Percentiles rank a stretch among this genome's conserved stretches.
Evolutionary conservation across 2,329 filamentous ascomycete genomes (phyloP).

Genomic region (Ramularia endophylla): DNA sequence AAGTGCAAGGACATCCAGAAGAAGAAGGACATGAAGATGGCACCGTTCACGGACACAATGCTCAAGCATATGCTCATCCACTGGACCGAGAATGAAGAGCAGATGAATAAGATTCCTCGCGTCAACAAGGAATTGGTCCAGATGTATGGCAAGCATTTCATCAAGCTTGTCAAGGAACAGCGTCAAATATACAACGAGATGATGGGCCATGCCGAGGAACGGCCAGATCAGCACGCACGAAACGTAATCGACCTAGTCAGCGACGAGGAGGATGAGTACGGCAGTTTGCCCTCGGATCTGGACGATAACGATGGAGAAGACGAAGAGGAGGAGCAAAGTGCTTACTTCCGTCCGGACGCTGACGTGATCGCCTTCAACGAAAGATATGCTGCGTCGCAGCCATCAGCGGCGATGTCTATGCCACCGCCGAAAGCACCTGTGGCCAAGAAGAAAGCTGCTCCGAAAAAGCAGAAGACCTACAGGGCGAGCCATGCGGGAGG

Average conservation of each 20-base stretch:
- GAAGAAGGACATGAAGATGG: slow-evolving; percentile 49
- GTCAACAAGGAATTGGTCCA: slow-evolving; percentile 59
- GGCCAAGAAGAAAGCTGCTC: slow-evolving; percentile 5
- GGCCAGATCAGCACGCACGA: slow-evolving; percentile 41
- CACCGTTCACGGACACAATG: slow-evolving; percentile 62
- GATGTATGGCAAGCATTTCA: slow-evolving; percentile 55
- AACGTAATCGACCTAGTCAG: slow-evolving; percentile 45
- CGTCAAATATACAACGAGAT: slow-evolving; percentile 33
- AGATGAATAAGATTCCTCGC: slow-evolving; percentile 58
- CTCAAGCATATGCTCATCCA: slow-evolving; percentile 67
- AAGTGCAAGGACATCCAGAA: slow-evolving; percentile 58
- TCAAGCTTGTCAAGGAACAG: slow-evolving; percentile 49
- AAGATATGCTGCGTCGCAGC: slow-evolving; percentile 15
- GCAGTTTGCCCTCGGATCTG: slow-evolving; percentile 36
- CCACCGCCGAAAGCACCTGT: slow-evolving; percentile 2
- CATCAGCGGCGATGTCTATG: slow-evolving; percentile 7
- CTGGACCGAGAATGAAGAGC: slow-evolving; percentile 56
- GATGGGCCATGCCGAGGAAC: slow-evolving; percentile 35
- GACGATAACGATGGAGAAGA: slow-evolving; percentile 30
- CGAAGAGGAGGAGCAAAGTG: slow-evolving; percentile 22
- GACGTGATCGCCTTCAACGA: slow-evolving; percentile 18
- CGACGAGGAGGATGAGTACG: slow-evolving; percentile 37
- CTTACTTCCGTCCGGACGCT: slow-evolving; percentile 20
- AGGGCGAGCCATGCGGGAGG: slow-evolving; percentile 2
- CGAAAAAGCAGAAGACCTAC: slow-evolving; percentile 6